Conservation (phyloP, 2,329 filamentous ascomycete species). For the Dactylellina cionopaga region DNA sequence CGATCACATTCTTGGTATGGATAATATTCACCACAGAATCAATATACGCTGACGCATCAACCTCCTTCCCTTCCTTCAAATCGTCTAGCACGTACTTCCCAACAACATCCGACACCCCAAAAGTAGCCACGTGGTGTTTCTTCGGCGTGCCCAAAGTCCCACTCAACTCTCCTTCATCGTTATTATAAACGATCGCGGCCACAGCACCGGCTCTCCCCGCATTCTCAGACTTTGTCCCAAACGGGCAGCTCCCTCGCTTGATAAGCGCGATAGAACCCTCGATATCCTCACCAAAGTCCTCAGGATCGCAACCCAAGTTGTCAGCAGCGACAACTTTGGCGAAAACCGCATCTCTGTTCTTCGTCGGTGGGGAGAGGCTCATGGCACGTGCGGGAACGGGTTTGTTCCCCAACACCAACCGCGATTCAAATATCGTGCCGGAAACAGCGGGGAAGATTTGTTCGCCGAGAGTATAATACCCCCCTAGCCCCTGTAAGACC, state of each 20-base stretch:
- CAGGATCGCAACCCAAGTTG: constrained; percentile 71
- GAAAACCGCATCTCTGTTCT: constrained; percentile 69
- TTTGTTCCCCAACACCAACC: constrained; percentile 67
- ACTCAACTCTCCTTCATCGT: constrained; percentile 69
- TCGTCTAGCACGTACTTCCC: constrained; percentile 14
- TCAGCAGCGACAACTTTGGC: constrained; percentile 70
- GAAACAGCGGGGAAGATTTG: constrained; percentile 73
- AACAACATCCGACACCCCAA: constrained; percentile 32
- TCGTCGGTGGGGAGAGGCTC: constrained; percentile 74
- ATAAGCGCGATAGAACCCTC: constrained; percentile 76
- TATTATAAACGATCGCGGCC: constrained; percentile 80
- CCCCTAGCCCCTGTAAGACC: constrained; percentile 64
- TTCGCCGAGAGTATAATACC: constrained; percentile 60
- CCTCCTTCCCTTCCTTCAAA: constrained; percentile 60
- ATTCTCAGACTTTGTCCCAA: constrained; percentile 74
- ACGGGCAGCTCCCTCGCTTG: constrained; percentile 74
- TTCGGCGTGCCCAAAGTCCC: constrained; percentile 74
- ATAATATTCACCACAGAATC: constrained; percentile 68
- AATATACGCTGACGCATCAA: constrained; percentile 70
- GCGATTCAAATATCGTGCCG: constrained; percentile 70
- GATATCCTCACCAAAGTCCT: constrained; percentile 71
- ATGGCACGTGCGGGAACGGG: constrained; percentile 69
- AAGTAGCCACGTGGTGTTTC: constrained; percentile 43
- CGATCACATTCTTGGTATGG: constrained; percentile 70
- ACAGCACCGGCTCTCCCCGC: constrained; percentile 76